phyloP scores from a whole-genome alignment of 345 rosid species.

The Nasturtium officinale region DNA sequence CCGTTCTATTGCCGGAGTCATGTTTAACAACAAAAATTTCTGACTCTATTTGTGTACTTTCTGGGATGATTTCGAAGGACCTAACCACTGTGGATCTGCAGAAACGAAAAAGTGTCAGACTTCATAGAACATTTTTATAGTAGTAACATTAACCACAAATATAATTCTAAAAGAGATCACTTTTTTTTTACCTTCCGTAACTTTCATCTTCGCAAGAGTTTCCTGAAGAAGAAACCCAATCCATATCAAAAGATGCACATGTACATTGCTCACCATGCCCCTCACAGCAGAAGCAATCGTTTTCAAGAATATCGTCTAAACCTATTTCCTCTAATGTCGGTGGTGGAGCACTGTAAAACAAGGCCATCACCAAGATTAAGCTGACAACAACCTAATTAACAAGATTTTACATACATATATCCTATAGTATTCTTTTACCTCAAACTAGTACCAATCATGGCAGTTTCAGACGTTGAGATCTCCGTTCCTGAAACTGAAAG shows the following conservation, averaged over 20 bases:
- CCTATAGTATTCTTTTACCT: slow-evolving; percentile 47
- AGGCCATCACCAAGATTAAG: slow-evolving; percentile 27
- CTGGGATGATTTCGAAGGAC: slow-evolving; percentile 58
- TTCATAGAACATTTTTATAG: background rate
- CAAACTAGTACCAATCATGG: slow-evolving; percentile 42
- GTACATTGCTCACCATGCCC: slow-evolving; percentile 60
- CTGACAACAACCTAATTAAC: slow-evolving; percentile 15
- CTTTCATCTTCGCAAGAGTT: slow-evolving; percentile 81
- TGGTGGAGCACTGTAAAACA: slow-evolving; percentile 53
- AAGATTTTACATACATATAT: slow-evolving; percentile 17
- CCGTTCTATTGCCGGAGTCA: slow-evolving; percentile 53
- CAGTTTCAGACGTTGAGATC: slow-evolving; percentile 57
- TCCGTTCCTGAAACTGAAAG: slow-evolving; percentile 69
- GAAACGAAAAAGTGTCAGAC: background rate
- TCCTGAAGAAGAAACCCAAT: slow-evolving; percentile 92
- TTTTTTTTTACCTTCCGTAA: slow-evolving; percentile 58
- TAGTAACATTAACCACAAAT: background rate
- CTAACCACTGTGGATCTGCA: slow-evolving; percentile 66
- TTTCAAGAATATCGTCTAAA: slow-evolving; percentile 50
- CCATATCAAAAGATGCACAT: slow-evolving; percentile 72
- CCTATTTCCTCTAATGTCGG: slow-evolving; percentile 46
- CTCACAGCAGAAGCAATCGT: slow-evolving; percentile 52
- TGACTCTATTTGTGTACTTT: slow-evolving; percentile 45
- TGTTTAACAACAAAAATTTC: slow-evolving; percentile 51
- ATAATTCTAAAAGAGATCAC: background rate